Evolutionary conservation across 495 filamentous ascomycete species (phyloP).

Genomic region (Penicillium turbatum): DNA sequence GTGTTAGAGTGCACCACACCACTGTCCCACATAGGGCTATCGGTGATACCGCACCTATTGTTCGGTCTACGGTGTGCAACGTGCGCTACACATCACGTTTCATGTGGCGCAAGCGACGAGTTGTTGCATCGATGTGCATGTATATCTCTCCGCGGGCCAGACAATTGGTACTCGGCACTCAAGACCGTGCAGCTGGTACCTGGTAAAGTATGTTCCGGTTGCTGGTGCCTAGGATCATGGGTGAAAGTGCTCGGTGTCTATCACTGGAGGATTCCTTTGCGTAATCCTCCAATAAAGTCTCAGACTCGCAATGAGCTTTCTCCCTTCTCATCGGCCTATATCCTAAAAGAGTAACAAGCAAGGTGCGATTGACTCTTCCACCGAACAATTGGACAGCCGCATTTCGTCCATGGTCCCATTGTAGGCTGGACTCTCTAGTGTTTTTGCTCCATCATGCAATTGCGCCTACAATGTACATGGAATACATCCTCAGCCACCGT

Average conservation of each 20-base stretch:
- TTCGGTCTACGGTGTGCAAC: not conserved
- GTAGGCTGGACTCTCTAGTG: not conserved
- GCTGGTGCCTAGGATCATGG: not conserved
- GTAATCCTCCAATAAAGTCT: not conserved
- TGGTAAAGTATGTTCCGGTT: not conserved
- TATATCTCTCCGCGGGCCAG: not conserved
- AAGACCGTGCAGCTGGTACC: not conserved
- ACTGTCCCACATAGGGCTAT: not conserved
- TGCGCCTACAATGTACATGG: conserved; percentile 1
- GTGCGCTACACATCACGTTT: not conserved
- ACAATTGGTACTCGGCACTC: not conserved
- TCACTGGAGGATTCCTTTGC: not conserved
- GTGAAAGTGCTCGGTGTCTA: not conserved
- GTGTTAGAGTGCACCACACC: not conserved
- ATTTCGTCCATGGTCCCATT: too few species aligned
- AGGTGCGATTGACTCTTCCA: not conserved
- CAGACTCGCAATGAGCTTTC: conserved; percentile 3
- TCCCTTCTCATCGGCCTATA: conserved; percentile 5
- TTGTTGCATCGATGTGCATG: not conserved
- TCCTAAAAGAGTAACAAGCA: conserved; percentile 6
- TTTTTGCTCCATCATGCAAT: conserved; percentile 6
- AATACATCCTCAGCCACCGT: conserved; percentile 16
- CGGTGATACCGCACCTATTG: not conserved
- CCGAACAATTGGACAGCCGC: not conserved
- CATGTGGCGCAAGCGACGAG: not conserved